These are phyloP conservation scores for Secale cereale DNA, from an alignment of 176 grass and related monocot genomes.

Conservation along the genomic window DNA sequence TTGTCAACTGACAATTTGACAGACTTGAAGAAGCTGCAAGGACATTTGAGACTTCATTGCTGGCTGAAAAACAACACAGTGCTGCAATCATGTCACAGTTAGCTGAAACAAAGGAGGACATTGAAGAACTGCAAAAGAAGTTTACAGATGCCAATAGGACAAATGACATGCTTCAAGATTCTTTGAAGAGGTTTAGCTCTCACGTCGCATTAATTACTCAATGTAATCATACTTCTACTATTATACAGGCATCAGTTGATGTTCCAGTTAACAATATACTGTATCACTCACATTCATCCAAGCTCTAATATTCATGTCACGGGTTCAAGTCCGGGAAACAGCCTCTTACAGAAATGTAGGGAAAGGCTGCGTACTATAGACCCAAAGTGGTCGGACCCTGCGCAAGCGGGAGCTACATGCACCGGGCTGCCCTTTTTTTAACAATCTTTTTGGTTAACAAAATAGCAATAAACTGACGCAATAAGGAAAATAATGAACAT, in stretches of 20 bases:
- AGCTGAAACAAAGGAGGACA: slow-evolving; percentile 42
- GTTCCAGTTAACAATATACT: not conserved
- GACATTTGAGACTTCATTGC: slow-evolving; percentile 47
- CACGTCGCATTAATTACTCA: slow-evolving; percentile 13
- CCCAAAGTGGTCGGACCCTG: no score
- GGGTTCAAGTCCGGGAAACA: no score
- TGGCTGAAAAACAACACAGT: slow-evolving; percentile 52
- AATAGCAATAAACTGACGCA: slow-evolving; percentile 3
- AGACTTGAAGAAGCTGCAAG: slow-evolving; percentile 54
- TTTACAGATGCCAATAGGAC: slow-evolving; percentile 45
- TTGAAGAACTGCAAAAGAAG: slow-evolving; percentile 55
- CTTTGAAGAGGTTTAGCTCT: slow-evolving; percentile 58
- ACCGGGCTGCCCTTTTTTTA: no score
- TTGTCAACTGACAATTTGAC: slow-evolving; percentile 33
- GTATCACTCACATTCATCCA: slow-evolving; percentile 5
- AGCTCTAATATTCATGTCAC: slow-evolving; percentile 3
- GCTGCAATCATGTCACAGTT: slow-evolving; percentile 37
- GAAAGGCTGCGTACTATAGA: no score
- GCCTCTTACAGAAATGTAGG: no score
- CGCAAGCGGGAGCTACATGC: no score
- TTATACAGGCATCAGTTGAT: not conserved
- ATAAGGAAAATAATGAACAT: not conserved
- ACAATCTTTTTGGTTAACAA: not conserved
- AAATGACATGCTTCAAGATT: slow-evolving; percentile 64
- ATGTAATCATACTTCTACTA: slow-evolving; percentile 30